These are phyloP conservation scores for Xylaria longipes DNA, from an alignment of 495 filamentous ascomycete species.

Conservation along the genomic window DNA sequence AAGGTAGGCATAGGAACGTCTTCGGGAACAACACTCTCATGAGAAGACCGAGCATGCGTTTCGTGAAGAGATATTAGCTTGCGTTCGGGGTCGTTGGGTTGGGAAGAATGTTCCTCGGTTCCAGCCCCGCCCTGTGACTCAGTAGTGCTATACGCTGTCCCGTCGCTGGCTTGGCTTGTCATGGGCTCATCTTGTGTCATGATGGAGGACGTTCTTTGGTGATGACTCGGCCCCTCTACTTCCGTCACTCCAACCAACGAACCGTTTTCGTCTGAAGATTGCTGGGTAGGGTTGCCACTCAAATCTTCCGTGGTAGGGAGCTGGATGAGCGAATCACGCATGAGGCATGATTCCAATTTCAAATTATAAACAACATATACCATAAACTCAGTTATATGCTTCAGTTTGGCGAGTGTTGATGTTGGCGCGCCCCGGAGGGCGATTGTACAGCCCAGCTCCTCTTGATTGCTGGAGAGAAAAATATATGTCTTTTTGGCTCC, in stretches of 20 bases:
- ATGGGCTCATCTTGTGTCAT: conserved; percentile 27
- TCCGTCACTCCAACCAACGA: neutral
- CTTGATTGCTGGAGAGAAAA: conserved; percentile 90
- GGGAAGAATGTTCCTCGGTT: conserved; percentile 22
- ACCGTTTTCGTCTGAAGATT: conserved; percentile 33
- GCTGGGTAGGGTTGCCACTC: conserved; percentile 37
- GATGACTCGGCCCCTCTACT: conserved; percentile 14
- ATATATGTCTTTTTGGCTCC: conserved; percentile 92
- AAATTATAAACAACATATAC: conserved; percentile 98
- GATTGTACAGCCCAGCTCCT: conserved; percentile 94
- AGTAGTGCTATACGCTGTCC: conserved; percentile 4
- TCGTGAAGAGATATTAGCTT: conserved; percentile 53
- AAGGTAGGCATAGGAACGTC: conserved; percentile 89
- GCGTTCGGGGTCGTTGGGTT: conserved; percentile 22
- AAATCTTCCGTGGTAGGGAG: conserved; percentile 70
- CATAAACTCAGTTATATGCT: conserved; percentile 97
- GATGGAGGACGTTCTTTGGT: conserved; percentile 22
- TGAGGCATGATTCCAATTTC: conserved; percentile 92
- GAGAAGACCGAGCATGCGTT: conserved; percentile 46
- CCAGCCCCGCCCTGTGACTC: conserved; percentile 20
- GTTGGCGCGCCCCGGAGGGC: conserved; percentile 84
- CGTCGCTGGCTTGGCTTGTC: conserved; percentile 30
- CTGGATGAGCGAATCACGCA: conserved; percentile 93
- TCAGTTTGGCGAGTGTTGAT: conserved; percentile 74
- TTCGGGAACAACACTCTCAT: conserved; percentile 72